phyloP scores from a whole-genome alignment of 1,284 basidiomycete species.

The Pulveroboletus sp. region DNA sequence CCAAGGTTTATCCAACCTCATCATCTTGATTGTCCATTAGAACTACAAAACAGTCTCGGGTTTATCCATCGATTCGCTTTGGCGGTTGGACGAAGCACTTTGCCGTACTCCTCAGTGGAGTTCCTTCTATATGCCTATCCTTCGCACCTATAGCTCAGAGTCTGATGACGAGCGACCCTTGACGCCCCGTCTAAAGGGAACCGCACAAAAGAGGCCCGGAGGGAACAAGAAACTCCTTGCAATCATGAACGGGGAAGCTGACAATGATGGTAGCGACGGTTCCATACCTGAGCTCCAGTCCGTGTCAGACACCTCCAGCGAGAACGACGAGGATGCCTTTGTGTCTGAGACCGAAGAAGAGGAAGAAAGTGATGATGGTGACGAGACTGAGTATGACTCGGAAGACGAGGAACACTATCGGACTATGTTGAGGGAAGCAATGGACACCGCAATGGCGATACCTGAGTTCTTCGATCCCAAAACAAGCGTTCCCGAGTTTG shows the following conservation, averaged over 20 bases:
- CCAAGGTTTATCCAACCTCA: neutral
- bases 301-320: conserved; percentile 57
- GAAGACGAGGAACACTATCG: conserved; percentile 68
- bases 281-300: conserved; percentile 68
- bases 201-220: conserved; percentile 20
- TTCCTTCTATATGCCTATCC: conserved; percentile 40
- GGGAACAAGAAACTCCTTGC: conserved; percentile 44
- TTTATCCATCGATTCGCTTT: conserved; percentile 58
- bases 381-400: conserved; percentile 58
- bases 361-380: conserved; percentile 44
- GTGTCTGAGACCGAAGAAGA: conserved; percentile 41
- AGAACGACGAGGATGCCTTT: conserved; percentile 35
- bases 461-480: conserved; percentile 55
- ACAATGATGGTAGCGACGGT: conserved; percentile 43
- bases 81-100: conserved; percentile 59
- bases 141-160: conserved; percentile 25
- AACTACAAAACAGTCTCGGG: conserved; percentile 58
- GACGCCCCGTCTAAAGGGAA: conserved; percentile 21
- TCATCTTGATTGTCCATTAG: conserved; percentile 37
- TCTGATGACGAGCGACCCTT: conserved; percentile 20
- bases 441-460: conserved; percentile 61
- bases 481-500: conserved; percentile 42
- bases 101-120: conserved; percentile 61
- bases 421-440: conserved; percentile 64
- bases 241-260: conserved; percentile 46